These are phyloP conservation scores for Ilex aquifolium DNA, from an alignment of 257 asterid genomes.

Conservation along the genomic window DNA sequence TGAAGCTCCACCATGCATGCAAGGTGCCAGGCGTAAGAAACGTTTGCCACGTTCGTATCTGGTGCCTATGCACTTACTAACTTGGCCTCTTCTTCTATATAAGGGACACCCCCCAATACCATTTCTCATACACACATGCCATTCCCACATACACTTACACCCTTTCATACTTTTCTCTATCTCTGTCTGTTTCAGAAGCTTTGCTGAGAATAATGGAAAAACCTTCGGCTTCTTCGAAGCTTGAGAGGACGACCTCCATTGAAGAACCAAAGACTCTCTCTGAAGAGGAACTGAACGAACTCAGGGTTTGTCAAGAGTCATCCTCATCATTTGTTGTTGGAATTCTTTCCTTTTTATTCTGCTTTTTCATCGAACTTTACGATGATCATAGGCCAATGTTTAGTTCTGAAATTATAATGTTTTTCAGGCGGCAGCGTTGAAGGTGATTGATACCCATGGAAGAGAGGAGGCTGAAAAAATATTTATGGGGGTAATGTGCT, in stretches of 20 bases:
- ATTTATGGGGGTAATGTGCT: too few species aligned
- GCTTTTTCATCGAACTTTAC: not conserved
- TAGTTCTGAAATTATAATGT: too few species aligned
- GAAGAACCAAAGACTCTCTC: slow-evolving; percentile 10
- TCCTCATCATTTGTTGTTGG: too few species aligned
- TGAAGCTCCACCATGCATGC: not conserved
- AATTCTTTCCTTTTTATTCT: not conserved
- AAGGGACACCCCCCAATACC: not conserved
- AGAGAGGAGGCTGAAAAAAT: too few species aligned
- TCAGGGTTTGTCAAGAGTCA: not conserved
- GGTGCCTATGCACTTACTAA: too few species aligned
- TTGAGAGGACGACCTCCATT: not conserved
- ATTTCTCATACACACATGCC: not conserved
- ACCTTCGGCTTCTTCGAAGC: not conserved
- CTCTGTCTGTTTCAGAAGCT: too few species aligned
- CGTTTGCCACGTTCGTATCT: slow-evolving; percentile 4
- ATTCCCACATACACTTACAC: too few species aligned
- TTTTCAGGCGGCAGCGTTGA: too few species aligned
- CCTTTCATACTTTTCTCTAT: too few species aligned
- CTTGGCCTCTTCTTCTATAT: not conserved
- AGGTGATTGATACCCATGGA: too few species aligned
- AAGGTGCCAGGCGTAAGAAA: slow-evolving; percentile 4
- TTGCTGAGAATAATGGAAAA: not conserved
- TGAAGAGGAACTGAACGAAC: not conserved
- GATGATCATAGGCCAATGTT: too few species aligned